Percentiles rank a stretch among this genome's conserved stretches.
Evolutionary conservation across 1,284 basidiomycete genomes (phyloP).

Genomic region (Cryptococcus sp.): DNA sequence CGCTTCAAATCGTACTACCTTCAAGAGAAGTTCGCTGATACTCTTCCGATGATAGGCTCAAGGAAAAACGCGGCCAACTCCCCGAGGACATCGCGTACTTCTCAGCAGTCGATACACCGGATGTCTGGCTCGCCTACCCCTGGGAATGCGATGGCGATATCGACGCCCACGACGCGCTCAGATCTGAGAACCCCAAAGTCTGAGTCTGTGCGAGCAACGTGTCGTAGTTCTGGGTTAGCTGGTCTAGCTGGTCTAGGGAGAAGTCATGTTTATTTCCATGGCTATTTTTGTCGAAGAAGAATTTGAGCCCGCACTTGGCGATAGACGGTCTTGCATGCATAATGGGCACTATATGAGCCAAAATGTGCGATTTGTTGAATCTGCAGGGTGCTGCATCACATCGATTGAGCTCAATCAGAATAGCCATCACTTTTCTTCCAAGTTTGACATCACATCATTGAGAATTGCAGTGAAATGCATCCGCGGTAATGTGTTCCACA

Average conservation of each 20-base stretch:
- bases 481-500: too few species aligned
- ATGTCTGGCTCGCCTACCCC: constrained; percentile 55
- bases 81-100: constrained; percentile 57
- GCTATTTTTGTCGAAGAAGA: too few species aligned
- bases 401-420: too few species aligned
- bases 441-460: too few species aligned
- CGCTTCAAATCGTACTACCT: not conserved
- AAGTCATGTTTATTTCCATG: too few species aligned
- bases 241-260: not conserved
- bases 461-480: too few species aligned
- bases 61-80: constrained; percentile 74
- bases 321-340: too few species aligned
- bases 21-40: not conserved
- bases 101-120: constrained; percentile 52
- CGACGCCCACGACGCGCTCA: constrained; percentile 45
- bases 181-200: constrained; percentile 37
- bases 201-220: not conserved
- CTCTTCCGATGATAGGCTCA: constrained; percentile 55
- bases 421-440: too few species aligned
- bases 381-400: too few species aligned
- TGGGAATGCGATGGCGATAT: constrained; percentile 52
- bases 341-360: too few species aligned
- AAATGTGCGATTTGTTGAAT: too few species aligned
- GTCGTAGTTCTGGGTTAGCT: not conserved
- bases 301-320: too few species aligned